Conservation (phyloP, 495 filamentous ascomycete genomes). For the Podospora sp. region DNA sequence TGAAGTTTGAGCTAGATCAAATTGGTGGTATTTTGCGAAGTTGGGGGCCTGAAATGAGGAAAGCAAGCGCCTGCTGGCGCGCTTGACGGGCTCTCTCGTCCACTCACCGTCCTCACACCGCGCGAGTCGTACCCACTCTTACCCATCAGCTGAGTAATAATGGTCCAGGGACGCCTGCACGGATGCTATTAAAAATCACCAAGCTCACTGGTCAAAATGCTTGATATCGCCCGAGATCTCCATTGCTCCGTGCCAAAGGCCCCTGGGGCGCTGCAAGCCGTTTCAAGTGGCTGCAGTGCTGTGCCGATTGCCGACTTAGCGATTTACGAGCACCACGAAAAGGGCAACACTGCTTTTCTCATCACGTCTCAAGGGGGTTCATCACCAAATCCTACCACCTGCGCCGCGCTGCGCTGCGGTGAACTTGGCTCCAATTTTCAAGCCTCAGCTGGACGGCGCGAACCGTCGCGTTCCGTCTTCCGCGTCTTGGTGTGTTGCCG, state of each 20-base stretch:
- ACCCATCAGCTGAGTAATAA: neutral
- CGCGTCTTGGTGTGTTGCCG: too few species aligned
- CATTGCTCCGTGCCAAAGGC: neutral
- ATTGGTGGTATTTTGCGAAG: too few species aligned
- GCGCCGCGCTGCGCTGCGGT: too few species aligned
- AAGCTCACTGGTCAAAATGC: conserved; percentile 1
- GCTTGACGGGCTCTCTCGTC: too few species aligned
- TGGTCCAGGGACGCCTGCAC: neutral
- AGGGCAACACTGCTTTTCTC: neutral
- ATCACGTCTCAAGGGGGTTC: neutral
- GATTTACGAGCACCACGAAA: neutral
- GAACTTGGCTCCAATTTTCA: too few species aligned
- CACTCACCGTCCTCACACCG: neutral
- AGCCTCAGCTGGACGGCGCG: too few species aligned
- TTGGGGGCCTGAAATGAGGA: too few species aligned
- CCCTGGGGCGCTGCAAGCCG: too few species aligned
- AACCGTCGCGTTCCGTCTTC: too few species aligned
- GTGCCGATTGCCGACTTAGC: neutral
- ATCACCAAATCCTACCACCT: neutral
- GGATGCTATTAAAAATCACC: neutral
- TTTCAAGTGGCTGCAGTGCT: neutral
- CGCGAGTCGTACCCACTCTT: neutral
- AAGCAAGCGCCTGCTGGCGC: too few species aligned
- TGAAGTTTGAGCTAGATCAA: too few species aligned
- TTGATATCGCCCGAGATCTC: neutral